Evolutionary conservation across 2,329 filamentous ascomycete genomes (phyloP), one percentile per base, ranked within the genome.

Genomic region (Cryphonectria naterciae): DNA sequence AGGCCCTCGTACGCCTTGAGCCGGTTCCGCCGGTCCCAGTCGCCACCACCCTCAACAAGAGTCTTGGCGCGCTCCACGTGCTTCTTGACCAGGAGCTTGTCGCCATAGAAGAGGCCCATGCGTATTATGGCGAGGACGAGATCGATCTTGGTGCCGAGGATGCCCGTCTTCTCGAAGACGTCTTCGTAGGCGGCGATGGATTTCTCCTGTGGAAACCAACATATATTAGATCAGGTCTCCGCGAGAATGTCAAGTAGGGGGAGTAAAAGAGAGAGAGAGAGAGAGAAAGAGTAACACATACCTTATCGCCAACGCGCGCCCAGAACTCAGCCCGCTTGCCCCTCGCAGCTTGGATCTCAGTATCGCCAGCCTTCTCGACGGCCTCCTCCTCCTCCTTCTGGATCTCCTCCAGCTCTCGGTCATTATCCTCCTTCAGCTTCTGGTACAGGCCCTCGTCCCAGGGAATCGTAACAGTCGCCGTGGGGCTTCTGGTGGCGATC

Each of bases 1-100:
- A 99, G 87, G 73, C 96, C 96, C 80, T 97, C 94, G 87, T 99
- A 99, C 75, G 96, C 96, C 91, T 99, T 99, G 78, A 99, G 90
- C 73, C 96, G 92, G 86, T 99, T 99, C 81, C 96, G 92, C 75
- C 96, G 93, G 81, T 99, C 96, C 96, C 96, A 99, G 83, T 99
- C 96, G 81, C 96, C 96, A 75, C 96, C 96, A 75, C 92, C 92
- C 80, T 99, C 96, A 46, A 99, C 95, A 66, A 99, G 87, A 4
- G 92, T 88, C 83, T 93, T 94, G 76, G 95, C 95, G 60, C 95
- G 91, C 78, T 97, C 94, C 63, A 98, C 89, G 72, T 94, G 93
- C 87, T 97, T 97, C 89, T 97, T 97, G 65, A 97, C 95, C 69
- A 96, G 89, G 56, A 92, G 81, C 83, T 94, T 95, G 83, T 99